Conservation (phyloP, 805 yeast genomes). For the Dipodascus geniculatus region DNA sequence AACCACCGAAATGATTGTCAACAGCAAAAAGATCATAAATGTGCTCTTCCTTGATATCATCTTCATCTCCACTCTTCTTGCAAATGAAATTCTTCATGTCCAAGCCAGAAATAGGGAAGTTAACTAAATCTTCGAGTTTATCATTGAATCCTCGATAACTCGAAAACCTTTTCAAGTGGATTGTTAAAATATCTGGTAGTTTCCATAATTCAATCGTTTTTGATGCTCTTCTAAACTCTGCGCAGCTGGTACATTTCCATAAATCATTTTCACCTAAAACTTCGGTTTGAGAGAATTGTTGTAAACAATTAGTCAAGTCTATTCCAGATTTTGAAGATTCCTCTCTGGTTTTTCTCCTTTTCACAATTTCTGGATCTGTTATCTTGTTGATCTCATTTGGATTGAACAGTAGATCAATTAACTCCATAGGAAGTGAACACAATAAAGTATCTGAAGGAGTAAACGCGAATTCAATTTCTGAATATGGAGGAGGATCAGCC, state of each 20-base stretch:
- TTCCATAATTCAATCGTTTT: conserved; percentile 87
- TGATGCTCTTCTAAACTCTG: conserved; percentile 81
- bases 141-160: conserved; percentile 77
- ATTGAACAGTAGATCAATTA: background rate
- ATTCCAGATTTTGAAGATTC: conserved; percentile 27
- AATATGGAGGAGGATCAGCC: background rate
- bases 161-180: conserved; percentile 84
- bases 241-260: conserved; percentile 89
- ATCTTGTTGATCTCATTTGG: conserved; percentile 1
- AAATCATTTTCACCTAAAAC: conserved; percentile 77
- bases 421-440: background rate
- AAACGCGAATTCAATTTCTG: background rate
- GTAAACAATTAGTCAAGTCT: conserved; percentile 62
- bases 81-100: conserved; percentile 56
- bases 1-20: conserved; percentile 91
- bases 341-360: conserved; percentile 12
- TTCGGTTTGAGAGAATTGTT: conserved; percentile 68
- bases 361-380: conserved; percentile 12
- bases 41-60: conserved; percentile 10
- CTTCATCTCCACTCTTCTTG: conserved; percentile 12
- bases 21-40: conserved; percentile 83
- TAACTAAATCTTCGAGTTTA: conserved; percentile 73
- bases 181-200: conserved; percentile 82
- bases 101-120: conserved; percentile 75
- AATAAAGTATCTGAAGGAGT: background rate